Conservation (phyloP, 768 basidiomycete species). For the Psilocybe subaeruginosa region DNA sequence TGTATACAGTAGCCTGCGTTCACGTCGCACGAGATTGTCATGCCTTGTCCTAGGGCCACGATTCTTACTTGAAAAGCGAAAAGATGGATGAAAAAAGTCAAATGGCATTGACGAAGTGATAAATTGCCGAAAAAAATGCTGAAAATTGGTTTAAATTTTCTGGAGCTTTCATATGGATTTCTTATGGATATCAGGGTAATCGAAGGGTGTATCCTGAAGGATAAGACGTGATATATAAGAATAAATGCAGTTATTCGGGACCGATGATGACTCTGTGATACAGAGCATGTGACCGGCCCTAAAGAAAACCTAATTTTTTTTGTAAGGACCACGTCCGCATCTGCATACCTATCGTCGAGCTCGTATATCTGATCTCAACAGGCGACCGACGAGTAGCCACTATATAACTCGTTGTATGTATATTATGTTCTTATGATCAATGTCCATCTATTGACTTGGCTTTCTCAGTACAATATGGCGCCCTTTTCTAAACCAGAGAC, state of each 20-base stretch:
- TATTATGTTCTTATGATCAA: background rate
- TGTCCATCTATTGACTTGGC: background rate
- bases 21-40: too few species aligned
- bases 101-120: too few species aligned
- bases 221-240: background rate
- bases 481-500: constrained; percentile 92
- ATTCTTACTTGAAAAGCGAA: too few species aligned
- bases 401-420: constrained; percentile 24
- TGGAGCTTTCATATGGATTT: too few species aligned
- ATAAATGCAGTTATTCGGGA: background rate
- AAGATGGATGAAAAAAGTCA: too few species aligned
- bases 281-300: constrained; percentile 23
- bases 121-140: too few species aligned
- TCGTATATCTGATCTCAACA: constrained; percentile 18
- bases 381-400: constrained; percentile 24
- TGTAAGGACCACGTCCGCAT: constrained; percentile 16
- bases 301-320: constrained; percentile 27
- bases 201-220: too few species aligned
- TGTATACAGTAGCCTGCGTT: too few species aligned
- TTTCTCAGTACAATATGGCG: constrained; percentile 58
- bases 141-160: too few species aligned
- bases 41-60: too few species aligned
- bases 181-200: too few species aligned
- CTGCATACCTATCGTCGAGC: constrained; percentile 13
- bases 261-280: constrained; percentile 9